phyloP scores from a whole-genome alignment of 2,329 filamentous ascomycete species.

The Leptodontidium sp. region DNA sequence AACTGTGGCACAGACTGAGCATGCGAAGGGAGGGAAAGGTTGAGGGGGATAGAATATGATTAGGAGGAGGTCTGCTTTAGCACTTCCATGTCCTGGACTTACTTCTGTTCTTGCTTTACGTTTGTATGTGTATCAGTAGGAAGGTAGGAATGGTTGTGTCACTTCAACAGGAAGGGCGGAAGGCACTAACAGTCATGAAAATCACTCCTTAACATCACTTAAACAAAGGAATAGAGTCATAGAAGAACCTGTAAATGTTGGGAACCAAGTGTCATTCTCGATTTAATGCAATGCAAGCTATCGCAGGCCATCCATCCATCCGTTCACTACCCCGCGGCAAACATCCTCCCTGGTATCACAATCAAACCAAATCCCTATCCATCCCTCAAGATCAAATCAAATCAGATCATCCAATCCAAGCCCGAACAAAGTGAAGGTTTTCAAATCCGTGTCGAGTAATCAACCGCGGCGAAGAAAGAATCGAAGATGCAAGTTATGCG shows the following conservation, averaged over 20 bases:
- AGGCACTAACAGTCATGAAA: background rate
- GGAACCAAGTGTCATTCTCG: constrained; percentile 12
- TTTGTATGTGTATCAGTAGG: background rate
- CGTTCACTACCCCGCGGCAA: background rate
- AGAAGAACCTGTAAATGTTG: background rate
- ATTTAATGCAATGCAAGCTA: constrained; percentile 3
- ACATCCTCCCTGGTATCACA: constrained; percentile 17
- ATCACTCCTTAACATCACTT: background rate
- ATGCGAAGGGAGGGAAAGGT: background rate
- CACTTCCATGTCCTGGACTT: no score
- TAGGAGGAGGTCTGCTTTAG: no score
- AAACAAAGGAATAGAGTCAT: background rate
- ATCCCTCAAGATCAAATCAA: background rate
- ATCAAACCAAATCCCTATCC: constrained; percentile 2
- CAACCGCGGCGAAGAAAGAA: constrained; percentile 1
- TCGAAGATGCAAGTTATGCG: constrained; percentile 4
- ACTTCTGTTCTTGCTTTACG: background rate
- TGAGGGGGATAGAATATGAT: background rate
- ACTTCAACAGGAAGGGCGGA: background rate
- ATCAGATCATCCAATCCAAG: background rate
- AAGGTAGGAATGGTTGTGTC: background rate
- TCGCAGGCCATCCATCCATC: background rate
- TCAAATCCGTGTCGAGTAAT: background rate
- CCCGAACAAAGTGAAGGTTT: background rate
- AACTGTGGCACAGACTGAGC: background rate